These are phyloP conservation scores for Geotrichum bryndzae DNA, from an alignment of 1,139 yeast genomes.

Conservation along the genomic window DNA sequence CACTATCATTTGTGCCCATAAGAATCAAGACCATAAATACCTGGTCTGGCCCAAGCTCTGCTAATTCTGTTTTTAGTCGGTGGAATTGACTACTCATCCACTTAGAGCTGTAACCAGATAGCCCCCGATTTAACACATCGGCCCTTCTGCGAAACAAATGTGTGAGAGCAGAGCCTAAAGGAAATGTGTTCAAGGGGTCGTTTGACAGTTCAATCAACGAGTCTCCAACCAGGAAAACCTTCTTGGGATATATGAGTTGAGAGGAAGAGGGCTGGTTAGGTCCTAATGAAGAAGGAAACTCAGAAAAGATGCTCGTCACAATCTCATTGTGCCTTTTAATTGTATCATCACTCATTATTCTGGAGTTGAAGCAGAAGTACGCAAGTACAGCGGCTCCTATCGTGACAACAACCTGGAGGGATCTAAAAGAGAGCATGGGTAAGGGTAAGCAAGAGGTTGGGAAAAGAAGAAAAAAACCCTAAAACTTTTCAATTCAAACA, in stretches of 20 bases:
- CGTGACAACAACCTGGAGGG: neutral
- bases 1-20: slow-evolving; percentile 20
- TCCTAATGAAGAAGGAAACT: neutral
- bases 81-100: slow-evolving; percentile 16
- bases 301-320: slow-evolving; percentile 1
- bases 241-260: slow-evolving; percentile 1
- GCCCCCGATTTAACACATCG: slow-evolving; percentile 17
- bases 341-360: neutral
- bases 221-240: slow-evolving; percentile 19
- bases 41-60: neutral
- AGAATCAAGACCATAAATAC: slow-evolving; percentile 15
- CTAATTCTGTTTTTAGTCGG: slow-evolving; percentile 7
- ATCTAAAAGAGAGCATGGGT: neutral
- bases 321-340: slow-evolving; percentile 1
- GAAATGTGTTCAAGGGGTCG: slow-evolving; percentile 15
- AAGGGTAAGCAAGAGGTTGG: slow-evolving; percentile 3
- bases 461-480: neutral
- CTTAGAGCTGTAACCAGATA: slow-evolving; percentile 18
- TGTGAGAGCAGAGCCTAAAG: slow-evolving; percentile 14
- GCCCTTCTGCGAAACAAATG: slow-evolving; percentile 16
- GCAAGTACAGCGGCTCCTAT: neutral
- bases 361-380: neutral
- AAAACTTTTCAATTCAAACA: neutral
- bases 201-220: slow-evolving; percentile 17
- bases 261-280: neutral